Base-by-base conservation (phyloP, 73 alveolate species). In the Urostyla sp. region DNA sequence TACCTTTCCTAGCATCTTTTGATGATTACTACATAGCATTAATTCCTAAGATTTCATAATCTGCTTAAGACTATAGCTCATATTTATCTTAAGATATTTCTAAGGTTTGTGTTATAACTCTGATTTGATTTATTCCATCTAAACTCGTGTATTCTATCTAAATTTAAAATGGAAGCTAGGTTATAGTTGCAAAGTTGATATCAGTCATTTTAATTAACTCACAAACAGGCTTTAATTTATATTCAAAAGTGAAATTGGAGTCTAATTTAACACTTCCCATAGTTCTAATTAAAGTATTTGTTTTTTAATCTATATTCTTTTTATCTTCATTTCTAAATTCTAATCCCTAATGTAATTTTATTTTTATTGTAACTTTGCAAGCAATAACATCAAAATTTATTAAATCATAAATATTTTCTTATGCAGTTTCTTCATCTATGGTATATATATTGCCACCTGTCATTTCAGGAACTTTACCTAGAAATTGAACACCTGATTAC, bases 361-460 rank as follows among this genome's bases (percentile, higher is more conserved):
- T 78, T 49, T 75, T 85, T 69, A 87, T 84, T 40, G 60, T 86
- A 0, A 94, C 97, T 34, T 95, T 78, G 13, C 92, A 85, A 1
- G 97, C 99, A 63, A 95, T 88, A 26, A 52, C 80, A 50, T 86
- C 92, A 60, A 75, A 89, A 51, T 80, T 40, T 30, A 94, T 67
- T 24, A 95, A 84, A 30, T 91, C 93, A 0, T 94, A 87, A 85
- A 95, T 94, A 52, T 95, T 92, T 31, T 88, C 89, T 2, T 75
- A 79, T 44, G 94, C 79, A 13, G 89, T 61, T 18, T 72, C 93
- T 23, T 96, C 96, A 11, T 75, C 85, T 6, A 95, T 98, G 58
- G 97, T 86, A 38, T 85, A 59, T 32, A 95, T 83, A 38, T 84
- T 89, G 32, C 99, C 98, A 67, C 97, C 98, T 4, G 97, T 83